Evolutionary conservation across 345 rosid species (phyloP).

Genomic region (Reutealis trisperma): DNA sequence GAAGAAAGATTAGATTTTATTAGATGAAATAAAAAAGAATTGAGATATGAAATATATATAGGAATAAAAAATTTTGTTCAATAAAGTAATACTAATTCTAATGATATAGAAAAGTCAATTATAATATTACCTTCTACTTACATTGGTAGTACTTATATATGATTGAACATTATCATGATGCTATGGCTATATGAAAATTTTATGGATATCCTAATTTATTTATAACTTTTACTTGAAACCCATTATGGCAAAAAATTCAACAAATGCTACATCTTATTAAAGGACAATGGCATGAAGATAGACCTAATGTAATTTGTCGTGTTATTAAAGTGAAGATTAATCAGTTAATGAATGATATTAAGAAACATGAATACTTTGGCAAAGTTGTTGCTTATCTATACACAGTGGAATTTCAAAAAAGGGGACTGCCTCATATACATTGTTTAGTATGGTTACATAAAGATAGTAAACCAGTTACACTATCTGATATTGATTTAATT

Average conservation of each 20-base stretch:
- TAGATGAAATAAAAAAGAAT: not conserved
- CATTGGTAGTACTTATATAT: not conserved
- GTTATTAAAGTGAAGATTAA: not conserved
- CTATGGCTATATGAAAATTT: not conserved
- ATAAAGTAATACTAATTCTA: too few relatives aligned
- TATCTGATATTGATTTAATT: not conserved
- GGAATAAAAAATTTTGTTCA: too few relatives aligned
- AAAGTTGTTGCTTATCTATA: not conserved
- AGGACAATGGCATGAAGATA: not conserved
- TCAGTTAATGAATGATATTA: not conserved
- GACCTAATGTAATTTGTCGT: not conserved
- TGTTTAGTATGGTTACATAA: not conserved
- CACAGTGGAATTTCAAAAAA: not conserved
- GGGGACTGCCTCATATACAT: not conserved
- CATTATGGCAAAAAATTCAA: not conserved
- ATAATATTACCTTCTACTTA: not conserved
- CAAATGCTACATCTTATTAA: not conserved
- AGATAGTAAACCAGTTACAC: accelerated
- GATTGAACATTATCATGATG: conserved; percentile 1
- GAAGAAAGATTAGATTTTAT: not conserved
- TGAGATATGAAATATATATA: not conserved
- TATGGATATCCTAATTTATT: not conserved
- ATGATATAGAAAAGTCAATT: too few relatives aligned
- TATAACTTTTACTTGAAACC: not conserved
- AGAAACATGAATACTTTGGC: not conserved